Evolutionary conservation across 2,329 filamentous ascomycete species (phyloP), one percentile per base, ranked within the genome.

Genomic region (Cladophialophora carrionii): DNA sequence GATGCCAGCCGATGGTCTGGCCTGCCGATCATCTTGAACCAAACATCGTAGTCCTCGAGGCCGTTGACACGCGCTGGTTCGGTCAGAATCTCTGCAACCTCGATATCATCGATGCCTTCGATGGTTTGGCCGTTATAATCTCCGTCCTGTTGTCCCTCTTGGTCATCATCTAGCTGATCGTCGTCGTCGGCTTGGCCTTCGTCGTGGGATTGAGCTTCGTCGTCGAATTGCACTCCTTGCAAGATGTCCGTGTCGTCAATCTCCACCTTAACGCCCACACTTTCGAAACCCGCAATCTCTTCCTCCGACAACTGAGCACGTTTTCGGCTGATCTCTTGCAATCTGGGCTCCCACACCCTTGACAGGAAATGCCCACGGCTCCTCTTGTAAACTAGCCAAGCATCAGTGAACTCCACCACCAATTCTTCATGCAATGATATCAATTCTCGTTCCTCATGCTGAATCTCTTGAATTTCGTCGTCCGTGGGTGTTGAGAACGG

Each of bases 21-120:
- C 49, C 29, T 55, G 22, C 49, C 49, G 34, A 61, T 55, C 34
- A 61, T 61, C 20, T 31, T 41, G 22, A 54, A 61, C 58, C 58
- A 61, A 12, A 32, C n/a, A 17, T 61, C 58, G 58, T 61, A 54
- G 22, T 61, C 37, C 9, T 61, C 58, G 22, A 61, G 34, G 5
- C 58, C 58, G 24, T 61, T 61, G 31, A 43, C 34, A 8, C 48
- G 31, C 0, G 58, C 58, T 20, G 58, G 20, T 46, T 48, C 32
- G 20, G 29, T 37, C 29, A 61, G 58, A 31, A 61, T 61, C 31
- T 53, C 58, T 2, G 58, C 49, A 24, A 61, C 48, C 29, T 61
- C 58, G 34, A 46, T 20, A 17, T 61, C 49, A 24, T 52, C 51
- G n/a, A 61, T 43, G 32, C 49, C 34, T 12, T 41, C 48, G 24